phyloP scores from a whole-genome alignment of 2,329 filamentous ascomycete species.

The Parastagonospora avenae region DNA sequence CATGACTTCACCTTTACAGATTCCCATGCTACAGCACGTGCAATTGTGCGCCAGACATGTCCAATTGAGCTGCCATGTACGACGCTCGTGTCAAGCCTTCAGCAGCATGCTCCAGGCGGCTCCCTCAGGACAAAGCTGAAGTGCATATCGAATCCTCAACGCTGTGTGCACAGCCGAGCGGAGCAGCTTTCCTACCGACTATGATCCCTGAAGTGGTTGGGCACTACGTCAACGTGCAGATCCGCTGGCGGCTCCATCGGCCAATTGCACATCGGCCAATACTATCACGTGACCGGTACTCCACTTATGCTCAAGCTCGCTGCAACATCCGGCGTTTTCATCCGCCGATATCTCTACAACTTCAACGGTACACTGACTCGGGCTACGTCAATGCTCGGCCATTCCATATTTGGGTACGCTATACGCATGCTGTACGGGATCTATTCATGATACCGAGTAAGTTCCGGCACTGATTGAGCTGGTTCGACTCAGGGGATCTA shows the following conservation, averaged over 20 bases:
- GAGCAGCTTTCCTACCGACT: constrained; percentile 10
- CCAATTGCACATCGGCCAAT: background rate
- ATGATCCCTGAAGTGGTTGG: constrained; percentile 11
- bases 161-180: constrained; percentile 19
- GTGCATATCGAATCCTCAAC: constrained; percentile 19
- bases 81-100: constrained; percentile 7
- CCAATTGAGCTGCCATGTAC: background rate
- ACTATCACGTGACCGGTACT: background rate
- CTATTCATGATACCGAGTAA: too few relatives aligned
- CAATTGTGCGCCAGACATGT: constrained; percentile 9
- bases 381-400: too few relatives aligned
- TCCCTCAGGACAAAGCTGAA: constrained; percentile 23
- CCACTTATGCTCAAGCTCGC: background rate
- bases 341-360: too few relatives aligned
- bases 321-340: too few relatives aligned
- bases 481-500: too few relatives aligned
- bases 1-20: constrained; percentile 17
- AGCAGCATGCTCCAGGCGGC: constrained; percentile 11
- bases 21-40: constrained; percentile 31
- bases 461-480: too few relatives aligned
- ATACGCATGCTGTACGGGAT: too few relatives aligned
- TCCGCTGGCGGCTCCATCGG: background rate
- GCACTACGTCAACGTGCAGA: constrained; percentile 38
- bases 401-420: too few relatives aligned
- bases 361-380: too few relatives aligned